Evolutionary conservation across 2,329 filamentous ascomycete genomes (phyloP).

Genomic region (Botryotinia globosa): DNA sequence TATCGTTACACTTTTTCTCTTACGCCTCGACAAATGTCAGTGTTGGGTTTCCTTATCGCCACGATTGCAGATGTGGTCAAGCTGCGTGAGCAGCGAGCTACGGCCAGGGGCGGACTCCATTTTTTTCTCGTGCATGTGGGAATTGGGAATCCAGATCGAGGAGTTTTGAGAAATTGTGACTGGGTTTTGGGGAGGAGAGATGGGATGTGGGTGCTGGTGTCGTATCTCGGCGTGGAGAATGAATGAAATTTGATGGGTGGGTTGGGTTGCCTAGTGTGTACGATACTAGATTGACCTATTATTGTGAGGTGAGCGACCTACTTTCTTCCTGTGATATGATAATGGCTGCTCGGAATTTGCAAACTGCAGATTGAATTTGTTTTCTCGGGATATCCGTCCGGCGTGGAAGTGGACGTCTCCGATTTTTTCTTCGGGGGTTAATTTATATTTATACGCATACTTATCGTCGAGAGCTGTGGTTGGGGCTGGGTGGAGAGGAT

Average conservation of each 20-base stretch:
- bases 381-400: not conserved
- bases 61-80: not conserved
- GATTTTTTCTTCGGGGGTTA: not conserved
- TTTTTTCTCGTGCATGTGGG: not conserved
- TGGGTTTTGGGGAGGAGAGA: not conserved
- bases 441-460: not conserved
- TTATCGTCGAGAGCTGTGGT: not conserved
- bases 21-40: not conserved
- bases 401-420: not conserved
- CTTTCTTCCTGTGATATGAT: not conserved
- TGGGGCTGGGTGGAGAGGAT: not conserved
- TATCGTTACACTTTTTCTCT: not conserved
- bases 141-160: not conserved
- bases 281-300: not conserved
- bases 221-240: not conserved
- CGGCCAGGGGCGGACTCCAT: not conserved
- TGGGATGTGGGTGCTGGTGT: not conserved
- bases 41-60: constrained; percentile 2
- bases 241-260: not conserved
- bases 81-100: not conserved
- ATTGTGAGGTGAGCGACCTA: not conserved
- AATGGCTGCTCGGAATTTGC: not conserved
- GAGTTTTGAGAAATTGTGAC: not conserved
- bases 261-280: not conserved
- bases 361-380: not conserved